Conservation (phyloP, 2,329 filamentous ascomycete species). For the Stagonosporopsis cucurbitacearum region DNA sequence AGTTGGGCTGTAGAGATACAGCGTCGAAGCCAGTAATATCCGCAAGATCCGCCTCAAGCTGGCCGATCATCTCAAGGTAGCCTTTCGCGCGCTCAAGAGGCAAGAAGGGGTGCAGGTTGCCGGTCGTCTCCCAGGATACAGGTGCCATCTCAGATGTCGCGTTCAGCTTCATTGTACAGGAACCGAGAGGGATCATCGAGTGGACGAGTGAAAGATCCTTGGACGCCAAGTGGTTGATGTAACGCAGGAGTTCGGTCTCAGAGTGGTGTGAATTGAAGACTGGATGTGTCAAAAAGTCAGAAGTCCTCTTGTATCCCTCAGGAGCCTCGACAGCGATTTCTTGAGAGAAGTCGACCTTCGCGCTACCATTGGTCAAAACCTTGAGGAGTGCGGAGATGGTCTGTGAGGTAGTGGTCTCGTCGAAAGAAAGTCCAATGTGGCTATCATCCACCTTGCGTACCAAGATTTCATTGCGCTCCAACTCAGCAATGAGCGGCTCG, state of each 20-base stretch:
- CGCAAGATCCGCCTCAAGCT: constrained; percentile 77
- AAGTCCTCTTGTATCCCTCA: constrained; percentile 69
- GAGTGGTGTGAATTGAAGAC: constrained; percentile 96
- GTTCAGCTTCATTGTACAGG: constrained; percentile 98
- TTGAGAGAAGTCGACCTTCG: constrained; percentile 20
- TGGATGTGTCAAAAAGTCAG: constrained; percentile 81
- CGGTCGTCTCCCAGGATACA: constrained; percentile 76
- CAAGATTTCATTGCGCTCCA: constrained; percentile 62
- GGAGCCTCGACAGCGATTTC: constrained; percentile 52
- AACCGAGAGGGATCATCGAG: constrained; percentile 96
- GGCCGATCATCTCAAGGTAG: constrained; percentile 72
- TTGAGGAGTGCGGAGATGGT: constrained; percentile 65
- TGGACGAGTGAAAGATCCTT: constrained; percentile 94
- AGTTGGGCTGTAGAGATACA: constrained; percentile 93
- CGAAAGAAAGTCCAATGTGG: constrained; percentile 75
- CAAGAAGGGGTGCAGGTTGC: constrained; percentile 81
- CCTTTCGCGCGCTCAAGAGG: constrained; percentile 69
- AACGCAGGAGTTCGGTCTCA: constrained; percentile 90
- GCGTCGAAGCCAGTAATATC: constrained; percentile 88
- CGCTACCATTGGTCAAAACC: constrained; percentile 47
- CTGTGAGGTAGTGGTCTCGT: constrained; percentile 71
- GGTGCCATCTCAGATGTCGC: constrained; percentile 92
- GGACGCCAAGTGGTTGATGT: constrained; percentile 90
- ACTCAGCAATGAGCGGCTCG: constrained; percentile 59
- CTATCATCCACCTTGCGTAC: constrained; percentile 67